Conservation (phyloP, 106 monocot genomes). For the Dendrobium catenatum region DNA sequence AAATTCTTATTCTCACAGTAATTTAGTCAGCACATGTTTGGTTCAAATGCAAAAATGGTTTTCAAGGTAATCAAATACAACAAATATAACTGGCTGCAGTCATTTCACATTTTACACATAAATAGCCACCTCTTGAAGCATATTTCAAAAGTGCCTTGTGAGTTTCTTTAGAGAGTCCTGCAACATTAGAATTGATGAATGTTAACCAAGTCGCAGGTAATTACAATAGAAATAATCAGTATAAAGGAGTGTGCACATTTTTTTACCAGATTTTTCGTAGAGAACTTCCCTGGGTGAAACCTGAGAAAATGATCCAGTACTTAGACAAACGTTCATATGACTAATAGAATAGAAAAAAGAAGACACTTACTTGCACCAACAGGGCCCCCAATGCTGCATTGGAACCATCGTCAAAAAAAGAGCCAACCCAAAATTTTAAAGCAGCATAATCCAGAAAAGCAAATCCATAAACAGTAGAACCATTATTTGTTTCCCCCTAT, state of each 20-base stretch:
- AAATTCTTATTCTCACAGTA: not conserved
- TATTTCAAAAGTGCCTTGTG: constrained; percentile 66
- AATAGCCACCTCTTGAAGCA: constrained; percentile 56
- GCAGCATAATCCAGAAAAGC: constrained; percentile 90
- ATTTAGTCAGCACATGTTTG: not conserved
- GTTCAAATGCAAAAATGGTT: not conserved
- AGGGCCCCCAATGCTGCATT: constrained; percentile 72
- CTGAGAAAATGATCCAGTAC: constrained; percentile 27
- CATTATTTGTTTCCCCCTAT: constrained; percentile 13
- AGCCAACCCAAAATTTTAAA: constrained; percentile 84
- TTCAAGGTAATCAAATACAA: not conserved
- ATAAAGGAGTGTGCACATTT: not conserved
- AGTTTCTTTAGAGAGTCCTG: constrained; percentile 81
- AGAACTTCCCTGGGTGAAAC: constrained; percentile 88
- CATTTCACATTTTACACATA: not conserved
- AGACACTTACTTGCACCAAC: constrained; percentile 73
- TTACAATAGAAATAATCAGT: not conserved
- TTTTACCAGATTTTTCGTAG: constrained; percentile 72
- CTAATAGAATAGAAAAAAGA: not conserved
- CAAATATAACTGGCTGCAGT: not conserved
- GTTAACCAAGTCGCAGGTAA: not conserved
- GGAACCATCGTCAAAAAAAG: constrained; percentile 71
- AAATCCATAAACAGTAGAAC: constrained; percentile 64
- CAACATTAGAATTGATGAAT: constrained; percentile 16
- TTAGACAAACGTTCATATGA: constrained; percentile 6